A percentile compares a stretch with the other conserved stretches of the same genome.
Evolutionary conservation across 805 yeast genomes (phyloP).

Genomic region (Yarrowia sp.): DNA sequence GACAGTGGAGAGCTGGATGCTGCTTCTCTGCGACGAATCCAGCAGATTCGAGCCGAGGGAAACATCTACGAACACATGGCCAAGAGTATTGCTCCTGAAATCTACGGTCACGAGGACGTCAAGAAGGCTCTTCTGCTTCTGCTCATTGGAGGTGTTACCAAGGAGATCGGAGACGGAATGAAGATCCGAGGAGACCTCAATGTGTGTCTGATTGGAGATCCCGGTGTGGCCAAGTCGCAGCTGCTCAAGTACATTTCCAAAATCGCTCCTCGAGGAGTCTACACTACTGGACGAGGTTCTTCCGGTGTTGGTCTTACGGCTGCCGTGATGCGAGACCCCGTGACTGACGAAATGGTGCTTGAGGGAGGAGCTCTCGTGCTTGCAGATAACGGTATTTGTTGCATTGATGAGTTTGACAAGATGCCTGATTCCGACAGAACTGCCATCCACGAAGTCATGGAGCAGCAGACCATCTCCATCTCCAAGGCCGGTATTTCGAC

Average conservation of each 20-base stretch:
- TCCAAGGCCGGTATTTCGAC: slow-evolving; percentile 99
- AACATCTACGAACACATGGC: slow-evolving; percentile 82
- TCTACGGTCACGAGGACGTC: slow-evolving; percentile 91
- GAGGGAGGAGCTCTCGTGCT: slow-evolving; percentile 99
- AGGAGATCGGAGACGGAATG: slow-evolving; percentile 95
- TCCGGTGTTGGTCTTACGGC: slow-evolving; percentile 99
- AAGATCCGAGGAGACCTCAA: slow-evolving; percentile 97
- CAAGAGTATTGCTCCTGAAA: slow-evolving; percentile 94
- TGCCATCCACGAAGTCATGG: slow-evolving; percentile 99
- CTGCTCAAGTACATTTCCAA: slow-evolving; percentile 86
- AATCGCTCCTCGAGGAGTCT: slow-evolving; percentile 94
- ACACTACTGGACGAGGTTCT: slow-evolving; percentile 99
- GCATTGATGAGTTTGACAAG: slow-evolving; percentile 98
- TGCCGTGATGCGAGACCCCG: slow-evolving; percentile 94
- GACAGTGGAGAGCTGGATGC: slow-evolving; percentile 66
- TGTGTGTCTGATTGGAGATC: slow-evolving; percentile 97
- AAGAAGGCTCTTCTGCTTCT: slow-evolving; percentile 86
- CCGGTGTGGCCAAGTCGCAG: slow-evolving; percentile 99
- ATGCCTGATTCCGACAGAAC: slow-evolving; percentile 97
- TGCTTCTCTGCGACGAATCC: slow-evolving; percentile 63
- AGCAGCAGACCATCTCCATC: slow-evolving; percentile 97
- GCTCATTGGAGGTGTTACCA: slow-evolving; percentile 94
- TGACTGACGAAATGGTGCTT: slow-evolving; percentile 93
- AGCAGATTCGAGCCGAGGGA: slow-evolving; percentile 63
- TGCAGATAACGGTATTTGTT: slow-evolving; percentile 96